Evolutionary conservation across 306 rosid species (phyloP).

Genomic region (Crotalaria pallida): DNA sequence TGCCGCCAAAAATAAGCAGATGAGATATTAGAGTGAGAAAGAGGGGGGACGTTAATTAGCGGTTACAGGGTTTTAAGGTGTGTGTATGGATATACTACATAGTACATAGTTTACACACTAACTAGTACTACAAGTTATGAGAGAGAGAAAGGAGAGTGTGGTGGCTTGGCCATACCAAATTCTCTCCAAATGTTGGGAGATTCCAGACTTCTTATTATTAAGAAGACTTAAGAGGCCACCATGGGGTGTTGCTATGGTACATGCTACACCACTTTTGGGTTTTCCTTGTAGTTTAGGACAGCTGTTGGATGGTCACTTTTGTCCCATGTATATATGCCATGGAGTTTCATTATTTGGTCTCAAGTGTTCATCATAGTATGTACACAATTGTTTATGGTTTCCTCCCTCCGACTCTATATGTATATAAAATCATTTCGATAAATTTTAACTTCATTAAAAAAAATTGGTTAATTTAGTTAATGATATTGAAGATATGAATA

Average conservation of each 20-base stretch:
- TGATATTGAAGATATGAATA: no score
- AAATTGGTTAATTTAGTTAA: no score
- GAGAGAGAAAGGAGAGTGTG: not conserved
- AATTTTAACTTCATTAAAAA: no score
- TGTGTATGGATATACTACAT: not conserved
- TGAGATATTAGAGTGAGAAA: constrained; percentile 35
- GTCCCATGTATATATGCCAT: constrained; percentile 39
- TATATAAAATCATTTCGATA: no score
- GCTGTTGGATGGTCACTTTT: constrained; percentile 55
- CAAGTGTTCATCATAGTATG: constrained; percentile 34
- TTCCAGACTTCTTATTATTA: constrained; percentile 16
- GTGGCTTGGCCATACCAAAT: not conserved
- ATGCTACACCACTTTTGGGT: constrained; percentile 22
- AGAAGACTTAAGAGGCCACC: constrained; percentile 2
- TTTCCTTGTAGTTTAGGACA: constrained; percentile 32
- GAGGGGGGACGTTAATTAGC: constrained; percentile 39
- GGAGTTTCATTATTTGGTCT: constrained; percentile 35
- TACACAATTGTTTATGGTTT: no score
- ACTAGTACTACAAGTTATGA: no score
- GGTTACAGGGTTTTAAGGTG: constrained; percentile 20
- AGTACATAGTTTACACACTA: no score
- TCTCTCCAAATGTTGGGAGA: constrained; percentile 31
- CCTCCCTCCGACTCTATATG: no score
- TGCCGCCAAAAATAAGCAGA: constrained; percentile 87
- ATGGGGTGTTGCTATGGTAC: constrained; percentile 19